A percentile compares a stretch with the other conserved stretches of the same genome.
Evolutionary conservation across 2,329 filamentous ascomycete species (phyloP).

Genomic region (Gnomoniopsis sp.): DNA sequence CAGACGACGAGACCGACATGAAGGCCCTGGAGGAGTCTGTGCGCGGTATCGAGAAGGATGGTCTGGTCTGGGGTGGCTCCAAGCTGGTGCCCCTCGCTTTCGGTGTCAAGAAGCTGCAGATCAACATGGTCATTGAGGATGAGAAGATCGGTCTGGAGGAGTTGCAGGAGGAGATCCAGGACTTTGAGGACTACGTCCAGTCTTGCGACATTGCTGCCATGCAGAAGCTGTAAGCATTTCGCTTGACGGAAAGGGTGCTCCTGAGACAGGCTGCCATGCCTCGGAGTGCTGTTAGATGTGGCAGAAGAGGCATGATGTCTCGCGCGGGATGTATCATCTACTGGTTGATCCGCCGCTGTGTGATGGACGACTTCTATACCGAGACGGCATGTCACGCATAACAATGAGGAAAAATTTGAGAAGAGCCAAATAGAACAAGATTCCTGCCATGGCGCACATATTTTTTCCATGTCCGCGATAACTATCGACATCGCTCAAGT

Average conservation of each 20-base stretch:
- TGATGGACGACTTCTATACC: no score
- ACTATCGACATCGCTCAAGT: no score
- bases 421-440: no score
- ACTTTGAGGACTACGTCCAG: conserved; percentile 93
- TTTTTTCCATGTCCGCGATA: no score
- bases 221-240: conserved; percentile 75
- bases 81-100: conserved; percentile 88
- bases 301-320: not conserved
- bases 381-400: no score
- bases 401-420: no score
- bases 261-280: not conserved
- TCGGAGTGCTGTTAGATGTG: not conserved
- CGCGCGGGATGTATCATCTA: not conserved
- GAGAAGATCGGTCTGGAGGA: conserved; percentile 89
- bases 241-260: not conserved
- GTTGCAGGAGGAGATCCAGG: conserved; percentile 78
- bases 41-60: conserved; percentile 82
- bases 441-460: no score
- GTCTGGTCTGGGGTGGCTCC: conserved; percentile 92
- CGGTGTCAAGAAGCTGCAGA: conserved; percentile 99
- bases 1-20: conserved; percentile 94
- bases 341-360: no score
- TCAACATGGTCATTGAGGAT: conserved; percentile 96
- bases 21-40: conserved; percentile 75
- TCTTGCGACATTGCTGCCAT: conserved; percentile 87